Base-by-base conservation (phyloP, 176 grass and related monocot species). In the Alopecurus myosuroides region DNA sequence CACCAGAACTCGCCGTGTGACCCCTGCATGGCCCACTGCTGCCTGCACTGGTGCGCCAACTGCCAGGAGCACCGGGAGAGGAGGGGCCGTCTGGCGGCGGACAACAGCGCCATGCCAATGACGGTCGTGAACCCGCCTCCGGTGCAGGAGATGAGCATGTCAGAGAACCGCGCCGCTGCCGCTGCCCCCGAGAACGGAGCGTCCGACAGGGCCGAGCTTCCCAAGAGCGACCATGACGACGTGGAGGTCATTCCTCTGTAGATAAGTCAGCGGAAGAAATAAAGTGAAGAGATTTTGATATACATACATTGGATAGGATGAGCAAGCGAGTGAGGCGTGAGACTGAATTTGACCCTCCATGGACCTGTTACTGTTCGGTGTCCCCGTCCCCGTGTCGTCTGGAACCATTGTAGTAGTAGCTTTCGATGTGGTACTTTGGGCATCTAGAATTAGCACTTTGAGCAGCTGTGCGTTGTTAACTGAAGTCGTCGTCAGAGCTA, bases 21-120 rank as follows among this genome's bases (percentile, higher is more conserved):
- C 70, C 93, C 96, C 50, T 98, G 96, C 77, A 88, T 91, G 82
- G 91, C 92, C 77, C 96, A 98, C 70, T 98, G 93, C 78, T 98
- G 96, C 48, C 56, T 98, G 85, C 96, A 95, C 70, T 98, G 96
- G 93, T 95, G 96, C 20, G 96, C 93, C 1, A 94, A 94, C 66
- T 98, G 96, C 56, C 96, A 98, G 82, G 96, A 98, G 83, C 96
- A 98, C 68, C 87, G 93, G 1, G 96, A 98, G 86, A 93, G 94
- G 87, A 95, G 77, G 77, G 88, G 93, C 9, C 91, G 87, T 29
- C 89, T 95, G 13, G 88, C 85, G 26, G 93, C 86, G n/a, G 93
- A 95, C 58, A 90, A 87, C 83, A 83, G 50, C 23, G 81, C 83
- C 0, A 78, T 87, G 77, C 91, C 76, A 7, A 95, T 94, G 96